Percentiles rank a stretch among this genome's conserved stretches.
Conservation (phyloP, 2,329 filamentous ascomycete species). For the Stagonosporopsis chrysanthemi region DNA sequence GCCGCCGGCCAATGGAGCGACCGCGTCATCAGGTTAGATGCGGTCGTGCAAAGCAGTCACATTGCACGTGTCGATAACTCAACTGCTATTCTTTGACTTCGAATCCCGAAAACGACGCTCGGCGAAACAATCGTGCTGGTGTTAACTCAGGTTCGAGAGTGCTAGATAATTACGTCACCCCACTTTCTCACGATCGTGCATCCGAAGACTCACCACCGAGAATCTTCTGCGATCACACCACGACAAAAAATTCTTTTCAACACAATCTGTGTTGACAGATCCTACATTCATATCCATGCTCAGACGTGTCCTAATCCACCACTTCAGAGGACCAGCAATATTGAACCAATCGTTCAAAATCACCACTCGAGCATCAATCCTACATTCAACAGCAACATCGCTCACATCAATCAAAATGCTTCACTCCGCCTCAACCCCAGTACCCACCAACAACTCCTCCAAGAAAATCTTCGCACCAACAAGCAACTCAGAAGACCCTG, state of each 20-base stretch:
- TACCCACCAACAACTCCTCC: slow-evolving; percentile 18
- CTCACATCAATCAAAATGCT: slow-evolving; percentile 27
- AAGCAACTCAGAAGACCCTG: slow-evolving; percentile 57
- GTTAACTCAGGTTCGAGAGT: not conserved
- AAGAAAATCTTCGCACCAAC: slow-evolving; percentile 69
- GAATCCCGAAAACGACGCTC: not conserved
- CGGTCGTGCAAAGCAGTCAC: not conserved
- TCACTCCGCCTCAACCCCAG: slow-evolving; percentile 27
- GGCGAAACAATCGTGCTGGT: not conserved
- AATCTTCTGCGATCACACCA: slow-evolving; percentile 24
- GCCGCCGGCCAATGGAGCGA: slow-evolving; percentile 13
- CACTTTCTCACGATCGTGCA: slow-evolving; percentile 32
- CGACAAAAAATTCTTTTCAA: not conserved
- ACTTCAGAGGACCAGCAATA: not conserved
- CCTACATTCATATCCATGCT: not conserved
- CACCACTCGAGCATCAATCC: not conserved
- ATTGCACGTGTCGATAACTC: not conserved
- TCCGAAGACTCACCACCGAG: slow-evolving; percentile 17
- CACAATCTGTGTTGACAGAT: not conserved
- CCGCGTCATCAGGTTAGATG: slow-evolving; percentile 9
- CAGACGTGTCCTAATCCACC: not conserved
- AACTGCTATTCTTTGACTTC: not conserved
- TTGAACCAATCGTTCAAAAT: not conserved
- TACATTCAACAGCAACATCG: not conserved
- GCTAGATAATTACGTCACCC: slow-evolving; percentile 33